Percentiles rank a stretch among this genome's conserved stretches.
These are phyloP conservation scores for Thymus quinquecostatus DNA, from an alignment of 257 asterid species.

Conservation along the genomic window DNA sequence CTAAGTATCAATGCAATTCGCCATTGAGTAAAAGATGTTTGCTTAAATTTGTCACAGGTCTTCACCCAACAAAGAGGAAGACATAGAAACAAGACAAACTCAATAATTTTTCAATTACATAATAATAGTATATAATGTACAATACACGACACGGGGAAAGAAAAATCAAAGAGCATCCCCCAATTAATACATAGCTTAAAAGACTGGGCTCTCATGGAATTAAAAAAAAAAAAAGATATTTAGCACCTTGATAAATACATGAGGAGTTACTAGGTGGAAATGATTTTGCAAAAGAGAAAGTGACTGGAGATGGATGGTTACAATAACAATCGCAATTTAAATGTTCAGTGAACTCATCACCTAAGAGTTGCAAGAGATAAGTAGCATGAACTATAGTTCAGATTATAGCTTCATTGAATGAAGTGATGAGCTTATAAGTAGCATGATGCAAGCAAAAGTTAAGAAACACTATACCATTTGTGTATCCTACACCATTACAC, in stretches of 20 bases:
- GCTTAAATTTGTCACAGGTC: too few species aligned
- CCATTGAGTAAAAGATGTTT: too few species aligned
- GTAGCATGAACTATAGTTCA: neutral
- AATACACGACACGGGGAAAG: neutral
- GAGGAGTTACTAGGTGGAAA: neutral
- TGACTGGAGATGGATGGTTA: neutral
- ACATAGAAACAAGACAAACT: constrained; percentile 3
- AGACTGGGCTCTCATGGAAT: too few species aligned
- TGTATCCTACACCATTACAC: neutral
- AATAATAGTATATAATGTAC: too few species aligned
- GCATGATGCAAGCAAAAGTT: constrained; percentile 6
- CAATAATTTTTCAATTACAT: neutral
- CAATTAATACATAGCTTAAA: too few species aligned
- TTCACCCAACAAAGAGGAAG: too few species aligned
- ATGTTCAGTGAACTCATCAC: neutral
- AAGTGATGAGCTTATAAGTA: neutral
- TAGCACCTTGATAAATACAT: neutral
- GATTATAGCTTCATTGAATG: constrained; percentile 12
- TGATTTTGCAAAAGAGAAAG: too few species aligned
- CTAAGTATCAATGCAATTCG: neutral
- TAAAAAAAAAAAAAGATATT: too few species aligned
- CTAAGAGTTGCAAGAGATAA: constrained; percentile 4
- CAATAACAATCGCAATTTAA: too few species aligned
- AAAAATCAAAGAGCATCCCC: neutral
- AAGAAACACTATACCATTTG: constrained; percentile 3